These are phyloP conservation scores for Sporothrix mexicana DNA, from an alignment of 2,329 filamentous ascomycete species.

Conservation along the genomic window DNA sequence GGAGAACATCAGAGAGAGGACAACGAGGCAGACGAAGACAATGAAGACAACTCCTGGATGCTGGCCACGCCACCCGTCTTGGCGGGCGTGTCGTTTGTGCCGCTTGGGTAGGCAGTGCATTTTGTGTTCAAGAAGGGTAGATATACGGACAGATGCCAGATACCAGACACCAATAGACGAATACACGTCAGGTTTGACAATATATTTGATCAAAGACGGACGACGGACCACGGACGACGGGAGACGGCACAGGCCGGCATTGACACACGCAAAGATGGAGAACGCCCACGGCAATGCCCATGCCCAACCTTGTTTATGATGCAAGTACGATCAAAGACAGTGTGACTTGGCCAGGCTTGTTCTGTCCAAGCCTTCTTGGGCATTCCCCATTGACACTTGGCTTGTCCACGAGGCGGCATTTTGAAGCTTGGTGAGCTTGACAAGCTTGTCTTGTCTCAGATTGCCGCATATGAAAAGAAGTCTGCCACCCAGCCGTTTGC, in stretches of 20 bases:
- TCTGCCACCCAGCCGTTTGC: not conserved
- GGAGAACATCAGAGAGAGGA: constrained; percentile 46
- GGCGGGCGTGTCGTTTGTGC: constrained; percentile 36
- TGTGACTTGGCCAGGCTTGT: too few relatives aligned
- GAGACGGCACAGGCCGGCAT: too few relatives aligned
- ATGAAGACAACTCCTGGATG: not conserved
- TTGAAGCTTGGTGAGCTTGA: not conserved
- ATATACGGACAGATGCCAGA: too few relatives aligned
- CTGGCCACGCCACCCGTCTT: constrained; percentile 33
- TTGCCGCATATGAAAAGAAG: not conserved
- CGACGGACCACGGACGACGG: too few relatives aligned
- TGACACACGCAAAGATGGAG: not conserved
- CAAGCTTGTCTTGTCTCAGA: too few relatives aligned
- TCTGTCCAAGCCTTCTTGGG: not conserved
- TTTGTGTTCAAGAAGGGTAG: too few relatives aligned
- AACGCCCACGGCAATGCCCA: not conserved
- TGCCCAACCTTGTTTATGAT: not conserved
- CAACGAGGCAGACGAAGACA: not conserved
- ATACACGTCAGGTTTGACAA: not conserved
- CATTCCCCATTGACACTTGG: not conserved
- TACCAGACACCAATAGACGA: not conserved
- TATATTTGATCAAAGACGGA: too few relatives aligned
- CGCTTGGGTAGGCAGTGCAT: not conserved
- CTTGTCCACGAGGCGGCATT: not conserved
- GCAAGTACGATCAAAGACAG: too few relatives aligned